These are phyloP conservation scores for Sabuloglossum arenarium DNA, from an alignment of 495 filamentous ascomycete genomes.

Conservation along the genomic window DNA sequence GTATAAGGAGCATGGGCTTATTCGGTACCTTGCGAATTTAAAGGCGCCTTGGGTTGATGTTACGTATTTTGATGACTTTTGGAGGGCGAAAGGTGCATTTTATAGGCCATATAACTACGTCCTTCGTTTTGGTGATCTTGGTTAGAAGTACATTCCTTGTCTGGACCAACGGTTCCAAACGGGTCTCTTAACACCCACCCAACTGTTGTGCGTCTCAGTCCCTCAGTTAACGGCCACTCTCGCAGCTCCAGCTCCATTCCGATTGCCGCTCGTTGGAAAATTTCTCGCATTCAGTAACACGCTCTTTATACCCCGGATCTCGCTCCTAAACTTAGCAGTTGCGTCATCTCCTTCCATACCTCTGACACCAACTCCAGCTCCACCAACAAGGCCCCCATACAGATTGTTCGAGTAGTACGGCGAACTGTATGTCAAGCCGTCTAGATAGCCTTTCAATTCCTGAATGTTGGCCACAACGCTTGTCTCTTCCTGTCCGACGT, in stretches of 20 bases:
- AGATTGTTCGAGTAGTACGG: slow-evolving; percentile 14
- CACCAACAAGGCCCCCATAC: slow-evolving; percentile 3
- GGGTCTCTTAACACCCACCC: background rate
- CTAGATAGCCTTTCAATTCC: slow-evolving; percentile 30
- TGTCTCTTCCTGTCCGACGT: slow-evolving; percentile 20
- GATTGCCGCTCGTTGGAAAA: slow-evolving; percentile 25
- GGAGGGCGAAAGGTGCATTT: background rate
- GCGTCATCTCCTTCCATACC: slow-evolving; percentile 47
- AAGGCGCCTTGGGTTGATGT: background rate
- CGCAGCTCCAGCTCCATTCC: background rate
- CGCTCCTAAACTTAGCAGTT: slow-evolving; percentile 53
- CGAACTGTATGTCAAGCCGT: slow-evolving; percentile 28
- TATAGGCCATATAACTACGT: background rate
- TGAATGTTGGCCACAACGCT: slow-evolving; percentile 16
- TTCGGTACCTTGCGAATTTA: background rate
- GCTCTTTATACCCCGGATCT: slow-evolving; percentile 86
- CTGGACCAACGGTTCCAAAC: background rate
- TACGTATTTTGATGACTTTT: background rate
- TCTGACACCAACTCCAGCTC: slow-evolving; percentile 13
- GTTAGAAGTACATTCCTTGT: background rate
- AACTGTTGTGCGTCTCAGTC: background rate
- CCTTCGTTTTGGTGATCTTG: background rate
- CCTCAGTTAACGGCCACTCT: background rate
- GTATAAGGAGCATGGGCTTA: background rate
- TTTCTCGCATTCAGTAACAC: slow-evolving; percentile 63